Base-by-base conservation (phyloP, 2,329 filamentous ascomycete species). In the Alternaria novae-zelandiae region DNA sequence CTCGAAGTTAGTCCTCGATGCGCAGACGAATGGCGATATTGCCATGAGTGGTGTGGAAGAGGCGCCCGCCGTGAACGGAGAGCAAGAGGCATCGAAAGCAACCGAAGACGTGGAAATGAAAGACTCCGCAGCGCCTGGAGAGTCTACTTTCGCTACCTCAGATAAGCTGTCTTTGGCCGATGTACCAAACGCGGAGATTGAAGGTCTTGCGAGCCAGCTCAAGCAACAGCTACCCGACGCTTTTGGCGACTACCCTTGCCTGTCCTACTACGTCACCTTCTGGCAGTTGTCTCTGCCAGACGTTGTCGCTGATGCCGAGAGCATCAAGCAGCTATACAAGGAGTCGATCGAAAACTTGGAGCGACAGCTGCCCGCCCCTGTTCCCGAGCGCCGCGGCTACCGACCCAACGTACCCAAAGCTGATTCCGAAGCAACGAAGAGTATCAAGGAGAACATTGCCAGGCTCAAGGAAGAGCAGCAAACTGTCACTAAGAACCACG, bases 221-320 rank as follows among this genome's bases (percentile, higher is more conserved):
- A 86, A 87, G 63, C 82, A 83, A 6, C 82, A 87, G 0, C 78
- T 93, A 11, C 87, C 91, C 1, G 80, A 86, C 2, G 86, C 88
- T 8, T 86, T 89, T 6, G 93, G 90, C 85, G 83, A 87, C 11
- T 88, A 87, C 54, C 86, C 97, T 55, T 94, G 89, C 46, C 85
- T 93, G 1, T 89, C 92, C 28, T 95, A 97, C 77, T 97, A 93
- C 74, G 88, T 92, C 46, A 92, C 91, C 0, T 99, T 99, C 81
- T 99, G 96, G 96, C 90, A 94, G 54, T 85, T 97, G 12, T 90
- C 93, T 26, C 86, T 96, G 4, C 89, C 91, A 49, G 95, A 99
- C 45, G 68, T 79, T 9, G 94, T 67, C 92, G 92, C 1, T 28
- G 55, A 88, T 88, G 92, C 1, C 15, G 57, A 88, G 88, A 65